These are phyloP conservation scores for Annulohypoxylon bovei DNA, from an alignment of 495 filamentous ascomycete species.

Conservation along the genomic window DNA sequence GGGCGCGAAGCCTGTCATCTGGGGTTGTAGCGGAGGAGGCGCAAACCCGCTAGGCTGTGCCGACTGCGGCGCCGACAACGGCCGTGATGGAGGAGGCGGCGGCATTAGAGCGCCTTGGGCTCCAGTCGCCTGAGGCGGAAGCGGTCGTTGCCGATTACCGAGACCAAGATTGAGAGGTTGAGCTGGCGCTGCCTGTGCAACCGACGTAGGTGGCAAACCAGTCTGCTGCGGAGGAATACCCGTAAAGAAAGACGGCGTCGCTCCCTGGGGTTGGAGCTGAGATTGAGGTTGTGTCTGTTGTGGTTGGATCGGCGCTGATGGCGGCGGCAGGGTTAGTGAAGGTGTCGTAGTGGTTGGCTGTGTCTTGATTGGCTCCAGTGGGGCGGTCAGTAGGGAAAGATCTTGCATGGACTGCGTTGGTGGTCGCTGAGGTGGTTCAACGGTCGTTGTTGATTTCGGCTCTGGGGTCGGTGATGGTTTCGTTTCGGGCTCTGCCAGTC, in stretches of 20 bases:
- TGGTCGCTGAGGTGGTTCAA: constrained; percentile 59
- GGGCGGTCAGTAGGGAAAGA: constrained; percentile 77
- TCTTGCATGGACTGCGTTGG: constrained; percentile 81
- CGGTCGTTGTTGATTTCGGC: constrained; percentile 46
- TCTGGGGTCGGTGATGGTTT: constrained; percentile 42
- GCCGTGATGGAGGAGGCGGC: constrained; percentile 83
- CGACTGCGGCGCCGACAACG: constrained; percentile 89
- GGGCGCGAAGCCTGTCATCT: constrained; percentile 83
- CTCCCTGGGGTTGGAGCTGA: constrained; percentile 57
- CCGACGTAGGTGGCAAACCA: constrained; percentile 46
- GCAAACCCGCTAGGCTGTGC: constrained; percentile 78
- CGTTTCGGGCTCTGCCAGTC: constrained; percentile 57
- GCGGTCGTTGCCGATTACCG: constrained; percentile 73
- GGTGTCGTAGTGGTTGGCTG: constrained; percentile 59
- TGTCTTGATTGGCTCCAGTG: constrained; percentile 76
- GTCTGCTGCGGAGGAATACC: constrained; percentile 48
- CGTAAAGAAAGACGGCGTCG: constrained; percentile 61
- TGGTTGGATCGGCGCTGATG: constrained; percentile 49
- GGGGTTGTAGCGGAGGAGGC: constrained; percentile 79
- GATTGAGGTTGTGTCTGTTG: constrained; percentile 63
- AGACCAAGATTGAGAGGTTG: constrained; percentile 53
- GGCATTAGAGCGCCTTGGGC: constrained; percentile 70
- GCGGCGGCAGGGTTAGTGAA: constrained; percentile 53
- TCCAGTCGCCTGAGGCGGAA: constrained; percentile 70
- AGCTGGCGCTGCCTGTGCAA: constrained; percentile 35